Evolutionary conservation across 805 yeast genomes (phyloP).

Genomic region (Suhomyces vadensis): DNA sequence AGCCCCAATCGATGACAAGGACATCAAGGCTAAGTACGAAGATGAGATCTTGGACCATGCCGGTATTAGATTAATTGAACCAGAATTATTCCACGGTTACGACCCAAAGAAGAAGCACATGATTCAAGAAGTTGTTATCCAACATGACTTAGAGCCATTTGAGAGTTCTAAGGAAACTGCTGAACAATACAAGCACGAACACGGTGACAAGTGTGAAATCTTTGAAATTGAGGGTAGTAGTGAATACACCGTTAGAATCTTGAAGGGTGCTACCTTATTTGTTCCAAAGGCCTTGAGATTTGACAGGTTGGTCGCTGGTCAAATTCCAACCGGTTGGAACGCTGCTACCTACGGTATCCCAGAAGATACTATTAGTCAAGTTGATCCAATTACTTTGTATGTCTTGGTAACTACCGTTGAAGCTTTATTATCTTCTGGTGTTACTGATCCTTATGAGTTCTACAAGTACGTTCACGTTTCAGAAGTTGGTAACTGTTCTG

Average conservation of each 20-base stretch:
- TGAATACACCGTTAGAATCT: constrained; percentile 84
- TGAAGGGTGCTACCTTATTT: constrained; percentile 88
- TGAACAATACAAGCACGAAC: constrained; percentile 88
- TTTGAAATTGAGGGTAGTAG: constrained; percentile 88
- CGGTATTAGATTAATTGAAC: constrained; percentile 96
- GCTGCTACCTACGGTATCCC: constrained; percentile 93
- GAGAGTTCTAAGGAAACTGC: constrained; percentile 96
- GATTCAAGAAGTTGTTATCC: constrained; percentile 93
- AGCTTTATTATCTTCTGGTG: constrained; percentile 91
- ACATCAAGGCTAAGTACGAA: constrained; percentile 90
- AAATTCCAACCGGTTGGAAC: constrained; percentile 98
- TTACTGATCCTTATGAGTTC: constrained; percentile 98
- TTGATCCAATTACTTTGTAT: constrained; percentile 91
- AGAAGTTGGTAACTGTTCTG: constrained; percentile 98
- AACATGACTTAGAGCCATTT: constrained; percentile 94
- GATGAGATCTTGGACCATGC: constrained; percentile 83
- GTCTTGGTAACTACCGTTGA: constrained; percentile 94
- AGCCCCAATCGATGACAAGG: constrained; percentile 92
- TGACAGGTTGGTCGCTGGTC: constrained; percentile 84
- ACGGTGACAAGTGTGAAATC: constrained; percentile 90
- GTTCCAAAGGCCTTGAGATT: constrained; percentile 85
- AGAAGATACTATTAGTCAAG: constrained; percentile 91
- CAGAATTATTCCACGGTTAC: constrained; percentile 91
- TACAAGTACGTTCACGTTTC: constrained; percentile 97
- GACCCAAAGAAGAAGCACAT: constrained; percentile 92